phyloP scores from a whole-genome alignment of 345 rosid species.

The Arabidopsis thaliana region DNA sequence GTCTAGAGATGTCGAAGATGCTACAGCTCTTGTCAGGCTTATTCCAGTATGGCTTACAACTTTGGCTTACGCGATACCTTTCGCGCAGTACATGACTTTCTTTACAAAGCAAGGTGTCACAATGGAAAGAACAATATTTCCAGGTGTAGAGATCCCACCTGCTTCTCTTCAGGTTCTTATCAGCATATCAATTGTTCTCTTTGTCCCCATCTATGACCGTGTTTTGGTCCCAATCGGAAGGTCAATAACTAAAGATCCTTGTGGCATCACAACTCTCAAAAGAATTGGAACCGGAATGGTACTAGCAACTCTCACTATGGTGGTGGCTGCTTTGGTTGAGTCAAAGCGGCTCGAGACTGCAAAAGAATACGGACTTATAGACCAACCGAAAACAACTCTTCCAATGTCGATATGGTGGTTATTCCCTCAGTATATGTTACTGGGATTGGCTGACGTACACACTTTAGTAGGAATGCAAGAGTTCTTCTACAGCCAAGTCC shows the following conservation, averaged over 20 bases:
- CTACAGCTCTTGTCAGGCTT: conserved; percentile 52
- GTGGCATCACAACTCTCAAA: conserved; percentile 48
- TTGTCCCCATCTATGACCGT: conserved; percentile 58
- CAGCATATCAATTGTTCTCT: conserved; percentile 48
- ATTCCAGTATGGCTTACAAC: conserved; percentile 60
- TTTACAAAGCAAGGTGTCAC: conserved; percentile 68
- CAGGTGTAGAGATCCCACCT: conserved; percentile 51
- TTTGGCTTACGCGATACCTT: conserved; percentile 51
- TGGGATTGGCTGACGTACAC: conserved; percentile 38
- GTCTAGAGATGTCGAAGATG: conserved; percentile 55
- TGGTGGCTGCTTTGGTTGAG: conserved; percentile 50
- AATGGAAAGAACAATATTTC: conserved; percentile 53
- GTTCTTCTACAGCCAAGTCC: conserved; percentile 52
- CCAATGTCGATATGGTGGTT: conserved; percentile 52
- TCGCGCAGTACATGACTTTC: conserved; percentile 58
- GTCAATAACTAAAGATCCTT: conserved; percentile 35
- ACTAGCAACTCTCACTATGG: conserved; percentile 41
- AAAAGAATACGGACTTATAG: conserved; percentile 35
- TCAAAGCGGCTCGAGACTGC: conserved; percentile 43
- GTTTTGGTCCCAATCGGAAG: conserved; percentile 53
- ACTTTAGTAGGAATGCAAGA: conserved; percentile 52
- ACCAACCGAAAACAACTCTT: conserved; percentile 32
- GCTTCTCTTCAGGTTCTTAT: conserved; percentile 60
- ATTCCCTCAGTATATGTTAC: conserved; percentile 43
- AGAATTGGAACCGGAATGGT: conserved; percentile 48